Percentiles rank a stretch among this genome's conserved stretches.
These are phyloP conservation scores for Strigomonas culicis DNA, from an alignment of 208 protist genomes.

Conservation along the genomic window DNA sequence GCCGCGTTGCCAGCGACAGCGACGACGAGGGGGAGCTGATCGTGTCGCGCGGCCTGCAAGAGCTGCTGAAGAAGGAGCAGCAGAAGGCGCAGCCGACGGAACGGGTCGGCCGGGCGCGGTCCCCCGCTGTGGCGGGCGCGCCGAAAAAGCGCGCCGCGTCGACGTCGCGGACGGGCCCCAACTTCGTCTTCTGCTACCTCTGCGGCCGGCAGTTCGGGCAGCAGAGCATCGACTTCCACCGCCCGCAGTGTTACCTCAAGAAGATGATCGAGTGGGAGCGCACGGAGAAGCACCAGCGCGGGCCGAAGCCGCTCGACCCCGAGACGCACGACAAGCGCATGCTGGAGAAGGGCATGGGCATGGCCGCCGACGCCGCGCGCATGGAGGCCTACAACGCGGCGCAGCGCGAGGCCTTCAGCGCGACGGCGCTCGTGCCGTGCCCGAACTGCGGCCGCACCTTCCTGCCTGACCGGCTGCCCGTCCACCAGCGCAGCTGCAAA, in stretches of 20 bases:
- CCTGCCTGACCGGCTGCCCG: slow-evolving; percentile 80
- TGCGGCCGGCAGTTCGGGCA: slow-evolving; percentile 88
- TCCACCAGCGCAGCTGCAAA: slow-evolving; percentile 89
- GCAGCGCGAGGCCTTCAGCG: slow-evolving; percentile 76
- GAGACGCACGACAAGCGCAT: slow-evolving; percentile 58
- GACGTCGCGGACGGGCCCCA: slow-evolving; percentile 30
- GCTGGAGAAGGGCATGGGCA: slow-evolving; percentile 19
- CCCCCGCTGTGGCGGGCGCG: slow-evolving; percentile 9
- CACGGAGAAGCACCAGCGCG: slow-evolving; percentile 58
- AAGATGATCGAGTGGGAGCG: slow-evolving; percentile 88
- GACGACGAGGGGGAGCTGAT: slow-evolving; percentile 36
- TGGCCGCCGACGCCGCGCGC: slow-evolving; percentile 12
- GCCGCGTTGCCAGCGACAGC: not conserved
- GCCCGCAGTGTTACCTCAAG: slow-evolving; percentile 91
- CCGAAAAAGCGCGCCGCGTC: slow-evolving; percentile 3
- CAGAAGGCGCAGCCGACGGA: slow-evolving; percentile 13
- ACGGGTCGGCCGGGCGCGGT: slow-evolving; percentile 3
- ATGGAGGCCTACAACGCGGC: slow-evolving; percentile 77
- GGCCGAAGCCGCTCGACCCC: slow-evolving; percentile 60
- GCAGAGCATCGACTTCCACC: slow-evolving; percentile 84
- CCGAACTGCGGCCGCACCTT: slow-evolving; percentile 90
- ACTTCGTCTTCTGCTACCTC: slow-evolving; percentile 87
- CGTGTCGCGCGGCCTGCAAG: slow-evolving; percentile 63
- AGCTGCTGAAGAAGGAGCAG: slow-evolving; percentile 62
- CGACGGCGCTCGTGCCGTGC: slow-evolving; percentile 64